These are phyloP conservation scores for Penicillium pancosmium DNA, from an alignment of 495 filamentous ascomycete species.

Conservation along the genomic window DNA sequence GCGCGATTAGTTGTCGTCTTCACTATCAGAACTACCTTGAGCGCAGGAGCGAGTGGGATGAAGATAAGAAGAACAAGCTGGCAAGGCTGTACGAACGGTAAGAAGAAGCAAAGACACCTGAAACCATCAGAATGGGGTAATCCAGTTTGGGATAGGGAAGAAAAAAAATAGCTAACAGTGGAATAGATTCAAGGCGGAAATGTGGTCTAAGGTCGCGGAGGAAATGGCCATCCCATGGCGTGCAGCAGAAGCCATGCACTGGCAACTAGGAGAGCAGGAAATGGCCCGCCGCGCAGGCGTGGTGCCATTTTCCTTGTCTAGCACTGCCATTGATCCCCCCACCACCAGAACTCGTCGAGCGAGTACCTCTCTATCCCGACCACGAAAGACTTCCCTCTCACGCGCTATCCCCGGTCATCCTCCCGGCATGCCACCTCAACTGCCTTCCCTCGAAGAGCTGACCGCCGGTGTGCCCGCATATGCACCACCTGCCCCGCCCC, in stretches of 20 bases:
- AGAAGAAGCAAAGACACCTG: conserved; percentile 20
- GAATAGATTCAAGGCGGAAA: conserved; percentile 88
- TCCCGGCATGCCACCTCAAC: conserved; percentile 39
- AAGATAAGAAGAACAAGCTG: conserved; percentile 95
- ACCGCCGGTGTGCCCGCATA: conserved; percentile 52
- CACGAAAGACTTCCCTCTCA: conserved; percentile 45
- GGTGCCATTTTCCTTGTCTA: conserved; percentile 73
- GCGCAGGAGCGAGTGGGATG: conserved; percentile 87
- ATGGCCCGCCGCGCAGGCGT: conserved; percentile 90
- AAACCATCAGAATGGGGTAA: background rate
- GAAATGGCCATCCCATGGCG: conserved; percentile 98
- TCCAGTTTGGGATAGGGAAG: background rate
- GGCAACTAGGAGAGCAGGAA: conserved; percentile 90
- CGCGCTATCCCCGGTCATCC: conserved; percentile 37
- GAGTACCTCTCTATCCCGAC: conserved; percentile 48
- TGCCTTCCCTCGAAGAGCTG: conserved; percentile 49
- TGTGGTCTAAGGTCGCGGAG: conserved; percentile 92
- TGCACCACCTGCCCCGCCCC: conserved; percentile 41
- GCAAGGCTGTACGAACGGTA: conserved; percentile 96
- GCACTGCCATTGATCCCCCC: conserved; percentile 58
- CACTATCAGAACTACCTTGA: conserved; percentile 99
- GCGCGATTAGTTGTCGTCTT: conserved; percentile 88
- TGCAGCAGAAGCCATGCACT: conserved; percentile 96
- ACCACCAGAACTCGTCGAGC: conserved; percentile 46
- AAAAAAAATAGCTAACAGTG: conserved; percentile 9